Base-by-base conservation (phyloP, 441 rosid genomes). In the Melianthus villosus region DNA sequence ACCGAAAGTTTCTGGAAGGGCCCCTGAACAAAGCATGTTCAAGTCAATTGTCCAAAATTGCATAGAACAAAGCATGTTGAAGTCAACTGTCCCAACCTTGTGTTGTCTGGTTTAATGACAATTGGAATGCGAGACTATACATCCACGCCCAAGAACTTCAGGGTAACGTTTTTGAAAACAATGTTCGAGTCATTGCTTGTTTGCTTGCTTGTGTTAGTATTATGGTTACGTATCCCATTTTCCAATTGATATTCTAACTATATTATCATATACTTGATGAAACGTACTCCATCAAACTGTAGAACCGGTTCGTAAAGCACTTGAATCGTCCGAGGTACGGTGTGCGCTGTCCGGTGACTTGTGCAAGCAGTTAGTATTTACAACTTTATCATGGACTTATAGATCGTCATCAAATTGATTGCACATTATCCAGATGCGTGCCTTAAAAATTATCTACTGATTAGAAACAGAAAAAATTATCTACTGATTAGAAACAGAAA, bases 81-180 rank as follows among this genome's bases (percentile, higher is more conserved):
- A 48, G 45, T 30, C 27, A 54, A 2, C 9, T 85, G 96, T 54
- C 87, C 91, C 0, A 69, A 72, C 66, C 54, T 85, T 43, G 60
- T 45, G 20, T 75, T 82, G 59, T 82, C 94, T 10, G 96, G 92
- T 23, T 61, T 85, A 45, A 85, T 85, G 94, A 85, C 96, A 12
- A 85, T 85, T 26, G 94, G 92, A 33, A 85, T 82, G 85, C 76
- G 75, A 1, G 82, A 85, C 53, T 82, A 74, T 51, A 67, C 85
- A 6, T 82, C 96, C 39, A 82, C 94, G 23, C 96, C 85, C 1
- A 68, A 77, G 39, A 85, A 85, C 72, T 85, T 85, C 65, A 71
- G 53, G 84, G 96, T 82, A 42, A 65, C 59, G 31, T 23, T 45
- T 50, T 25, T 31, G 40, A 0, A 2, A 6, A 8, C 47, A 31